Conservation (phyloP, 495 filamentous ascomycete genomes). For the Penicillium goetzii region DNA sequence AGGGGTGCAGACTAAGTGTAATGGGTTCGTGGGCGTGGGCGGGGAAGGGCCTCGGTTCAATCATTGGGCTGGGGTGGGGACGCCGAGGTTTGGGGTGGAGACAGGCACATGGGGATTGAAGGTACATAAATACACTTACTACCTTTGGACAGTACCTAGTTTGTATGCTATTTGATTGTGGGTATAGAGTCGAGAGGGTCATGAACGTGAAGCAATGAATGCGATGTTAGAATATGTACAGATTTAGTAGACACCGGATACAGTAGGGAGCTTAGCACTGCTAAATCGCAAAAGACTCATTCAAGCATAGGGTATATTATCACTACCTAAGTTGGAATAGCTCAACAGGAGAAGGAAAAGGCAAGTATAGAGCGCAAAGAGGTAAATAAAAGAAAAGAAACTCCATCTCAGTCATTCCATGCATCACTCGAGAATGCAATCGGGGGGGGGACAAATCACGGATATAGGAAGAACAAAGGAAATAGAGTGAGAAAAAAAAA, state of each 20-base stretch:
- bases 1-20: background rate
- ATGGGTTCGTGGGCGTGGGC: background rate
- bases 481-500: slow-evolving; percentile 12
- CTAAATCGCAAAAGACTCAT: background rate
- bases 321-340: slow-evolving; percentile 24
- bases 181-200: no score
- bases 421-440: slow-evolving; percentile 27
- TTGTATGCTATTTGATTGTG: no score
- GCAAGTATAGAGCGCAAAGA: background rate
- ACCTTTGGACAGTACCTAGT: no score
- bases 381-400: slow-evolving; percentile 12
- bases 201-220: no score
- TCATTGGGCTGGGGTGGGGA: slow-evolving; percentile 10
- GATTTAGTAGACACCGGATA: background rate
- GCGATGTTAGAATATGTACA: background rate
- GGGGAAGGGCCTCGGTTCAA: slow-evolving; percentile 19
- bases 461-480: slow-evolving; percentile 13
- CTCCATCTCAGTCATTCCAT: slow-evolving; percentile 25
- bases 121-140: no score
- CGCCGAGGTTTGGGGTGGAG: slow-evolving; percentile 6
- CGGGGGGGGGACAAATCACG: slow-evolving; percentile 6
- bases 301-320: slow-evolving; percentile 33
- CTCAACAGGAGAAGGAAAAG: slow-evolving; percentile 17
- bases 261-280: background rate
- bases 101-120: slow-evolving; percentile 3